A percentile compares a stretch with the other conserved stretches of the same genome.
Conservation (phyloP, 768 basidiomycete species). For the Chiua virens region DNA sequence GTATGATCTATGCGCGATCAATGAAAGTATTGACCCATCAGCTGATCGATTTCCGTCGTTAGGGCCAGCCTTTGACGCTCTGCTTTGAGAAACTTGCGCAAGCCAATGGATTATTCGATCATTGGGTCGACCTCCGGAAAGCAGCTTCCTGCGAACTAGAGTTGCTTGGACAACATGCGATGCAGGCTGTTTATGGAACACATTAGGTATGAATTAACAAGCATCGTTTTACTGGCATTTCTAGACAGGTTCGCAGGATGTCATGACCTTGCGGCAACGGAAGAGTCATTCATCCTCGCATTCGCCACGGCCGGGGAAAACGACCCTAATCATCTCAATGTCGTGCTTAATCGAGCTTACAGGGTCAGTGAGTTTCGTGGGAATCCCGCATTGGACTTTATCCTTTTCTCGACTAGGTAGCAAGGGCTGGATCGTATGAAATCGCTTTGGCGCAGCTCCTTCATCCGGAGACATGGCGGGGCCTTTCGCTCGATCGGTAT, state of each 20-base stretch:
- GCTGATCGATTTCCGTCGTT: conserved; percentile 9
- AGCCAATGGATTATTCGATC: conserved; percentile 67
- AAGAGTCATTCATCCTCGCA: conserved; percentile 69
- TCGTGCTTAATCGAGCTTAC: conserved; percentile 66
- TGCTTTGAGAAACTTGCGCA: conserved; percentile 69
- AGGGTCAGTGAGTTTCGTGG: conserved; percentile 42
- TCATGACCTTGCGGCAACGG: conserved; percentile 57
- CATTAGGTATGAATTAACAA: conserved; percentile 49
- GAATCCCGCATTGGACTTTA: conserved; percentile 1
- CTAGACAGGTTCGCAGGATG: conserved; percentile 51
- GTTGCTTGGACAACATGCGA: conserved; percentile 71
- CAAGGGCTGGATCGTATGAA: conserved; percentile 67
- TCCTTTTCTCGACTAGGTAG: conserved; percentile 45
- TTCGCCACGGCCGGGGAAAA: conserved; percentile 59
- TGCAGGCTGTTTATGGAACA: conserved; percentile 73
- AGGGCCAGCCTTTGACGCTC: conserved; percentile 72
- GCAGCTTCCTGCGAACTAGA: conserved; percentile 52
- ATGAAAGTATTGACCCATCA: not conserved
- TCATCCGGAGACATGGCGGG: conserved; percentile 68
- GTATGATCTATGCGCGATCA: conserved; percentile 35
- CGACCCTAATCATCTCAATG: conserved; percentile 61
- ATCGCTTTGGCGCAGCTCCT: conserved; percentile 62
- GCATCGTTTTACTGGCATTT: not conserved
- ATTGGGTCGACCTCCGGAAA: conserved; percentile 63
- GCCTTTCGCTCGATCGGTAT: conserved; percentile 64